phyloP scores from a whole-genome alignment of 163 green algal genomes.

The Scenedesmus sp. region DNA sequence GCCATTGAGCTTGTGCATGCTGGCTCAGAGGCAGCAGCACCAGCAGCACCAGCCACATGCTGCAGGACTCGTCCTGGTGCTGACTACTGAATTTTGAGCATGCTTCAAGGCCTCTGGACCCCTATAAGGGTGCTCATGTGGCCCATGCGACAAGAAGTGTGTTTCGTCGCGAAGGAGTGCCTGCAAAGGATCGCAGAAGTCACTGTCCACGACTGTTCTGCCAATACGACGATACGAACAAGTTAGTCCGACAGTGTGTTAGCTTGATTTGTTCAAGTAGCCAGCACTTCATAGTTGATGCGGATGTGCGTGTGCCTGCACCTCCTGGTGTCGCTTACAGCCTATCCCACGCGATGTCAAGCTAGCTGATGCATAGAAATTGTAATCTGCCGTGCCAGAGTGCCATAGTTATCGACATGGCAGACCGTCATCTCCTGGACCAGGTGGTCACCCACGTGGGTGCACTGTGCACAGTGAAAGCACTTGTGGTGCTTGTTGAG shows the following conservation, averaged over 20 bases:
- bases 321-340: no score
- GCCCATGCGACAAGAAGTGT: neutral
- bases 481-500: no score
- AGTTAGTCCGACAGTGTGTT: neutral
- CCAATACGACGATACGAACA: neutral
- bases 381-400: no score
- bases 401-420: no score
- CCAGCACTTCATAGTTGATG: no score
- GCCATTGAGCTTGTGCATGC: neutral
- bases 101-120: neutral
- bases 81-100: neutral
- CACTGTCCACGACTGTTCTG: neutral
- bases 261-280: no score
- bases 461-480: no score
- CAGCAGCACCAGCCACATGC: neutral
- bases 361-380: no score
- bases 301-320: no score
- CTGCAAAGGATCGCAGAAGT: neutral
- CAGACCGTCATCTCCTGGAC: no score
- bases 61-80: neutral
- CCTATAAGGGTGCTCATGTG: neutral
- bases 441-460: no score
- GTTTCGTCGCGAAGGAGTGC: neutral
- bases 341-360: no score
- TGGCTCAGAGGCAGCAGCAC: neutral